Evolutionary conservation across 768 basidiomycete species (phyloP).

Genomic region (Tephrocybe rancida): DNA sequence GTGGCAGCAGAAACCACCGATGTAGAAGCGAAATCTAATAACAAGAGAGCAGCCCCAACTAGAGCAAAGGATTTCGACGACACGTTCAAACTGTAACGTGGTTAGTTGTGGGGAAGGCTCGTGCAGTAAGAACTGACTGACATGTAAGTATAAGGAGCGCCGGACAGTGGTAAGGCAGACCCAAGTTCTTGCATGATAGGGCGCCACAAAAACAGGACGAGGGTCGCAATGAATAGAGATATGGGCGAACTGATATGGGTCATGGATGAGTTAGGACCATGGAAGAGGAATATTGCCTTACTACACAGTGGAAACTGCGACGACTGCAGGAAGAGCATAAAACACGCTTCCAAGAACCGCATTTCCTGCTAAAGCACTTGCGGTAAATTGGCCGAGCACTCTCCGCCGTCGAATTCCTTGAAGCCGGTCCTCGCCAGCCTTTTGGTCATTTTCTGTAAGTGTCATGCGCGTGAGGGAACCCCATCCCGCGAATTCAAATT

Average conservation of each 20-base stretch:
- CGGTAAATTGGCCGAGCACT: constrained; percentile 63
- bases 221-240: constrained; percentile 62
- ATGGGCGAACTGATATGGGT: constrained; percentile 59
- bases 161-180: constrained; percentile 67
- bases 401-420: constrained; percentile 31
- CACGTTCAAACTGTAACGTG: constrained; percentile 55
- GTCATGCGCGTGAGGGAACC: constrained; percentile 52
- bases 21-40: constrained; percentile 75
- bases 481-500: constrained; percentile 78
- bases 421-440: constrained; percentile 32
- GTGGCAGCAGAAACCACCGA: constrained; percentile 75
- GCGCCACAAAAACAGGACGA: constrained; percentile 69
- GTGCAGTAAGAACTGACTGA: constrained; percentile 26
- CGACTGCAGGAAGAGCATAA: constrained; percentile 69
- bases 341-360: constrained; percentile 70
- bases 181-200: constrained; percentile 77
- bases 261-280: neutral
- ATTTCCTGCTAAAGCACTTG: constrained; percentile 68
- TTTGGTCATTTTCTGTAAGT: constrained; percentile 44
- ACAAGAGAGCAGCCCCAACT: constrained; percentile 62
- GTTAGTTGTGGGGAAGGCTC: neutral
- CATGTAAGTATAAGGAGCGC: constrained; percentile 75
- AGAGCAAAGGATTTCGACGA: constrained; percentile 66
- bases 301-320: constrained; percentile 65
- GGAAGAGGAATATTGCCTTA: constrained; percentile 33